Evolutionary conservation across 2,329 filamentous ascomycete genomes (phyloP).

Genomic region (Phaeosphaeriaceae sp.): DNA sequence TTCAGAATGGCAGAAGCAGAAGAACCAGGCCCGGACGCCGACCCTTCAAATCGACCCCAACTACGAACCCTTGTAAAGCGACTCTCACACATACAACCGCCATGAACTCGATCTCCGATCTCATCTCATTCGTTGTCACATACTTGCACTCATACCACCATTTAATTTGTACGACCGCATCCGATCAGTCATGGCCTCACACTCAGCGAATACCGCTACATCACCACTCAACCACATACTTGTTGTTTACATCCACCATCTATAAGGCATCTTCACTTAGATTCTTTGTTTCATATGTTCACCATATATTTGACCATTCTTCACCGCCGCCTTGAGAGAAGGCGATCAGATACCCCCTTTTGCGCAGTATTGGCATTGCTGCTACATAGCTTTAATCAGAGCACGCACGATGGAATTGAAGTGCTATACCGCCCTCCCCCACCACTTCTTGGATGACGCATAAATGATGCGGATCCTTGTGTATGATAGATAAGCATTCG

Average conservation of each 20-base stretch:
- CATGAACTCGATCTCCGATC: conserved; percentile 6
- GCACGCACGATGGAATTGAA: neutral
- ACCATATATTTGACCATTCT: neutral
- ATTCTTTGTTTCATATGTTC: neutral
- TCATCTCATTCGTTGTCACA: conserved; percentile 35
- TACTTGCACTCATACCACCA: conserved; percentile 22
- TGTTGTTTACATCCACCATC: neutral
- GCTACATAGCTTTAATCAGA: conserved; percentile 5
- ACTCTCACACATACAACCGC: neutral
- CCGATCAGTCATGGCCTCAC: conserved; percentile 10
- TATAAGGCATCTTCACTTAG: neutral
- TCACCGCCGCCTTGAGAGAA: conserved; percentile 1
- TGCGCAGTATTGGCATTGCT: neutral
- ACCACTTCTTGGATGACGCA: neutral
- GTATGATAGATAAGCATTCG: neutral
- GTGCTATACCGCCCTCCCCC: neutral
- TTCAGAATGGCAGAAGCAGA: conserved; percentile 67
- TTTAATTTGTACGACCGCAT: conserved; percentile 27
- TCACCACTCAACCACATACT: conserved; percentile 6
- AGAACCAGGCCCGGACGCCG: conserved; percentile 45
- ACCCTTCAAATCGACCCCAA: conserved; percentile 48
- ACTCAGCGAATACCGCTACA: neutral
- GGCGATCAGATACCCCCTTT: conserved; percentile 7
- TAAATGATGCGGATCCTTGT: neutral
- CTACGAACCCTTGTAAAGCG: conserved; percentile 35